Evolutionary conservation across 2,329 filamentous ascomycete species (phyloP), one percentile per base, ranked within the genome.

Genomic region (Diaporthe eres): DNA sequence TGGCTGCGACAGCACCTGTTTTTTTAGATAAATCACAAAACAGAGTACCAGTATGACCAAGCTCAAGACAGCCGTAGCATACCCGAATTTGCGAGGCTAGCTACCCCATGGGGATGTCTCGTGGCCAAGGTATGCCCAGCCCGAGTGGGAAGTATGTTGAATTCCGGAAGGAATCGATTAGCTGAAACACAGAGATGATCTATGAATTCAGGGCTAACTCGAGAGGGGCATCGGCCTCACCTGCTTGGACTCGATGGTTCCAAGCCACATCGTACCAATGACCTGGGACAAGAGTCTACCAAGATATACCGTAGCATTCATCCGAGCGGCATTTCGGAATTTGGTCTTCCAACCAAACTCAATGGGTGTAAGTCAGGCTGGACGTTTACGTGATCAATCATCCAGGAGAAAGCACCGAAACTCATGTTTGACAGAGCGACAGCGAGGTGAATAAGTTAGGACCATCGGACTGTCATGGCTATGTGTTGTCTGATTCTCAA

Each of bases 51-150:
- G 17, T 55, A 3, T 4, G 13, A 55, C 25, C 12, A 7, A 9
- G 51, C 25, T 7, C 25, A 55, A 13, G 15, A 17, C n/a, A 31
- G 25, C 28, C 17, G 37, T 19, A 9, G 17, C 55, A 58, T 31
- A 37, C 28, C 55, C 55, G 55, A 58, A 58, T 9, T 58, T 58
- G 55, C 55, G 55, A 58, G 31, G 55, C 55, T 58, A 58, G 28
- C 55, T 34, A 55, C 25, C 53, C 53, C 53, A 55, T 55, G 53
- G 53, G 53, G 25, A 55, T 31, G 25, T 25, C 53, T 25, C n/a
- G 28, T 58, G 31, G 10, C 31, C 55, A 34, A 22, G 9, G 55
- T 17, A 34, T 34, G 55, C 28, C 28, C 28, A 58, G 28, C 25
- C 53, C 25, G 53, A 1, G 7, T 37, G 19, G 28, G 31, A 13